Conservation (phyloP, 129 eudicot genomes). For the carrot (Daucus carota) region DH1_v3.0 NC_030384.2:25922501-25923000, state of each 20-base stretch:
- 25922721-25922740: not conserved
- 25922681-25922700: not conserved
- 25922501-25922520: conserved; percentile 82
- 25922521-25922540: conserved; percentile 95
- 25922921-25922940: conserved; percentile 87
- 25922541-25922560: conserved; percentile 83
- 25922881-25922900: conserved; percentile 93
- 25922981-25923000: conserved; percentile 61
- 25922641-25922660: not conserved
- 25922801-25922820: conserved; percentile 36
- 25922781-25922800: not conserved
- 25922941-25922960: conserved; percentile 97
- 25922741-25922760: not conserved
- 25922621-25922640: not conserved
- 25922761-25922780: not conserved
- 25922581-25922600: conserved; percentile 14
- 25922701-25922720: not conserved
- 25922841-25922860: conserved; percentile 93
- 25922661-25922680: not conserved
- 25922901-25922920: conserved; percentile 84
- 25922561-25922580: conserved; percentile 79
- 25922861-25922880: conserved; percentile 85
- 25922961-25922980: conserved; percentile 83
- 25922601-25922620: not conserved
- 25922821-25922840: conserved; percentile 95